phyloP scores from a whole-genome alignment of 1,284 basidiomycete genomes.

The Cutaneotrichosporon cutaneum region DNA sequence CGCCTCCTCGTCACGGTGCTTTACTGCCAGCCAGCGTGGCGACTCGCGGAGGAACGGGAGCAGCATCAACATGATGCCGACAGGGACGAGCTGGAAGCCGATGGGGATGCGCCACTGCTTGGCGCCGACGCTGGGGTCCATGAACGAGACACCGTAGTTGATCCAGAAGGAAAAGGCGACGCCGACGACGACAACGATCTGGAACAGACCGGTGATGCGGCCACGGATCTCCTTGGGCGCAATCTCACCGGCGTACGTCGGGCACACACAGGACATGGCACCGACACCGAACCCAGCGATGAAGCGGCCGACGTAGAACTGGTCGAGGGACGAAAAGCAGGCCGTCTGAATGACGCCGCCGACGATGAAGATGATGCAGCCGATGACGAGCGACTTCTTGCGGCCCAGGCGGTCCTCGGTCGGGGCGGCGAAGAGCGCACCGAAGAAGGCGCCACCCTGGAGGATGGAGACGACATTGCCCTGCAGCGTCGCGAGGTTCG shows the following conservation, averaged over 20 bases:
- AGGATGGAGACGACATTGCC: conserved; percentile 69
- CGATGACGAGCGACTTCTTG: conserved; percentile 60
- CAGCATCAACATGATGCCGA: conserved; percentile 71
- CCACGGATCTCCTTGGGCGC: conserved; percentile 69
- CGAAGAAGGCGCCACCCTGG: conserved; percentile 67
- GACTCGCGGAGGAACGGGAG: conserved; percentile 63
- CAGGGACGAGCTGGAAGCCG: conserved; percentile 60
- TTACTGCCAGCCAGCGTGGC: conserved; percentile 61
- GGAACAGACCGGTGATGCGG: conserved; percentile 69
- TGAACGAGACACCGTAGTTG: conserved; percentile 42
- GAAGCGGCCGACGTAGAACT: conserved; percentile 60
- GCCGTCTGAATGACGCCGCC: conserved; percentile 62
- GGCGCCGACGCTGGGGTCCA: conserved; percentile 31
- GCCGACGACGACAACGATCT: conserved; percentile 66
- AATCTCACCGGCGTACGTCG: conserved; percentile 75
- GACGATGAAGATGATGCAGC: conserved; percentile 63
- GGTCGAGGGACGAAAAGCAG: conserved; percentile 17
- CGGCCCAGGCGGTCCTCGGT: conserved; percentile 51
- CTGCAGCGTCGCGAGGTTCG: conserved; percentile 35
- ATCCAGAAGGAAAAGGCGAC: conserved; percentile 35
- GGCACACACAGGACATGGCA: conserved; percentile 59
- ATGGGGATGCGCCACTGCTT: conserved; percentile 50
- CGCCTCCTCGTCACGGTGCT: conserved; percentile 58
- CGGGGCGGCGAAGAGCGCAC: conserved; percentile 63
- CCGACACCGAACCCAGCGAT: conserved; percentile 67